Conservation (phyloP, 345 rosid species). For the Citrus sp. region DNA sequence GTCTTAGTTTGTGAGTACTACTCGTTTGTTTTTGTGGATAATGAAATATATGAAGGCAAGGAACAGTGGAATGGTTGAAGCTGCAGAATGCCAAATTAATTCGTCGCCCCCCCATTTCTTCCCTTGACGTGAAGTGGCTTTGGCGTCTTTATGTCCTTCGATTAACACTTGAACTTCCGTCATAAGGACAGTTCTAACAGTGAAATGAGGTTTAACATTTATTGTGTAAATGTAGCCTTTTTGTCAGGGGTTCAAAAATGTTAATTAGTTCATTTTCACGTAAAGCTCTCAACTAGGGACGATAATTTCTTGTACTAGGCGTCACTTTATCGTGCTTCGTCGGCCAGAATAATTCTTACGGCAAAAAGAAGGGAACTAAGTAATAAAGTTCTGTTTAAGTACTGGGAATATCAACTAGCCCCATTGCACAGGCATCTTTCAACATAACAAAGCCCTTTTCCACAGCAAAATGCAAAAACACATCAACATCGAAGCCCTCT, state of each 20-base stretch:
- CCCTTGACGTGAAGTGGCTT: neutral
- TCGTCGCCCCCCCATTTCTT: too few relatives aligned
- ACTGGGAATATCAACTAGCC: neutral
- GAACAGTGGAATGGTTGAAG: neutral
- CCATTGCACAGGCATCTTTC: neutral
- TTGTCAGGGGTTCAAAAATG: too few relatives aligned
- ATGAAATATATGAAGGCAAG: neutral
- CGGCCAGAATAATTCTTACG: neutral
- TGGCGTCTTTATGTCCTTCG: neutral
- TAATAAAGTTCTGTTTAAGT: neutral
- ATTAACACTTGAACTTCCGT: too few relatives aligned
- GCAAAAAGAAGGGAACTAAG: neutral
- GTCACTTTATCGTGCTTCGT: neutral
- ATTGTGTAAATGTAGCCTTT: neutral
- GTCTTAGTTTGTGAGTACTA: neutral
- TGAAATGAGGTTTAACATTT: neutral
- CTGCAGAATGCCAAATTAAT: neutral
- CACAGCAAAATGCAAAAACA: too few relatives aligned
- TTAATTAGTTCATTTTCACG: neutral
- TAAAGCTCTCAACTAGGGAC: neutral
- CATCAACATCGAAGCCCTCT: too few relatives aligned
- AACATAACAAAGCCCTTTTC: neutral
- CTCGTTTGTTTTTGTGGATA: neutral
- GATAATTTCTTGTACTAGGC: too few relatives aligned
- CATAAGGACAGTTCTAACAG: neutral